Base-by-base conservation (phyloP, 1,139 yeast species). In the Kodamaea sp. region DNA sequence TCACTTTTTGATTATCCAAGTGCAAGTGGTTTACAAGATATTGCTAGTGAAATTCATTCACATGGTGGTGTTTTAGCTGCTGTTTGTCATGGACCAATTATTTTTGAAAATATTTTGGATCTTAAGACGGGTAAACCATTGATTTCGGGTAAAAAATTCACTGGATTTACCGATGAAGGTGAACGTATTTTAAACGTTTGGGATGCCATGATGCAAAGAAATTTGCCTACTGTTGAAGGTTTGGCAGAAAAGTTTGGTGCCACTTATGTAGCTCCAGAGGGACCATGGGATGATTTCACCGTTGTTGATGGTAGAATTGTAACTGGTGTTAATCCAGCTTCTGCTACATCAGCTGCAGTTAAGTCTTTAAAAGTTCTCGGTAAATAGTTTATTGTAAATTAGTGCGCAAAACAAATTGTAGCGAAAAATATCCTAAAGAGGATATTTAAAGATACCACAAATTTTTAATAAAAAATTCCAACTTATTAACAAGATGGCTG, bases 271-370 rank as follows among this genome's bases (percentile, higher is more conserved):
- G 36, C 45, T 2, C 58, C 60, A 7, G 34, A 43, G 2, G 48
- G 47, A 8, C 52, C 55, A 7, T 54, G 53, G 46, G 57, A 35
- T 9, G 50, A 49, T 27, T 55, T 49, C 34, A 27, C 48, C 6
- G 46, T 53, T 9, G 41, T 40, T 7, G 58, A 55, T 34, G 57
- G 56, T 5, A 45, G 48, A 29, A 34, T 55, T 32, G 54, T 54
- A 11, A 54, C 60, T 7, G 59, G 60, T 8, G 53, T 45, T 8
- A 56, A 55, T 46, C 55, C 56, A 7, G 79, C 76, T 32, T 71
- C 81, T 34, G 84, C 84, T 11, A 43, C 55, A 6, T 62, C 69
- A n/a, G 68, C 78, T 37, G 83, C 83, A 34, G 56, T 34, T 27
- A 55, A 53, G 35, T 56, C 60, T 22, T 38, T 60, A 34, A 41